These are phyloP conservation scores for Backusella tarrabulga DNA, from an alignment of 192 early-diverging fungal species.

Conservation along the genomic window DNA sequence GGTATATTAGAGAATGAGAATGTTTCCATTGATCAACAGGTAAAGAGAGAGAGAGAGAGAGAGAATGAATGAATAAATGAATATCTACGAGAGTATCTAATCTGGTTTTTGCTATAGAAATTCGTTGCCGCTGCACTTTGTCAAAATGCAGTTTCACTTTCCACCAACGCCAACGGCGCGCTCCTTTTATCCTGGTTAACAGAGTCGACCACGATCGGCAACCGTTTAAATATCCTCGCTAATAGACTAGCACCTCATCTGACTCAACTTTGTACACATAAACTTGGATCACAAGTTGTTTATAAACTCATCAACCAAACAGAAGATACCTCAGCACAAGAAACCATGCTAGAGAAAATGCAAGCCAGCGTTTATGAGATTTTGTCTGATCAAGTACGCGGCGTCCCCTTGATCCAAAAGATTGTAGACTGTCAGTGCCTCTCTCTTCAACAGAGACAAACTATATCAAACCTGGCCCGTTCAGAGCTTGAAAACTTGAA, in stretches of 20 bases:
- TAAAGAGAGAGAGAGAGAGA: neutral
- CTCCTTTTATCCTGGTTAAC: constrained; percentile 90
- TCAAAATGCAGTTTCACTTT: constrained; percentile 70
- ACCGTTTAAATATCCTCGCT: constrained; percentile 78
- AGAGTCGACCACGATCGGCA: constrained; percentile 75
- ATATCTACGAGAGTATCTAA: too few relatives aligned
- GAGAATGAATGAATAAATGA: too few relatives aligned
- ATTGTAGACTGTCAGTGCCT: constrained; percentile 75
- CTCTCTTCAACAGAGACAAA: constrained; percentile 11
- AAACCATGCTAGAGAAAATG: constrained; percentile 61
- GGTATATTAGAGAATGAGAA: constrained; percentile 84
- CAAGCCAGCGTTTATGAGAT: constrained; percentile 60
- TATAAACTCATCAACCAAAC: constrained; percentile 87
- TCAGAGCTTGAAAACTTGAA: neutral
- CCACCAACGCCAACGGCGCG: constrained; percentile 84
- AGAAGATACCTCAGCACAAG: constrained; percentile 79
- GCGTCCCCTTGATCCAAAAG: constrained; percentile 82
- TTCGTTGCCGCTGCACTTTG: constrained; percentile 84
- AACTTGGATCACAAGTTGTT: constrained; percentile 77
- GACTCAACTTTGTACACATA: constrained; percentile 76
- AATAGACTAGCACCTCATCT: constrained; percentile 76
- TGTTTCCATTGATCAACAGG: constrained; percentile 74
- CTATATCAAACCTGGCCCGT: neutral
- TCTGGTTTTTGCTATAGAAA: constrained; percentile 52
- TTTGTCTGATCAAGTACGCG: constrained; percentile 73